Conservation (phyloP, 495 filamentous ascomycete species). For the Annulohypoxylon stygium region DNA sequence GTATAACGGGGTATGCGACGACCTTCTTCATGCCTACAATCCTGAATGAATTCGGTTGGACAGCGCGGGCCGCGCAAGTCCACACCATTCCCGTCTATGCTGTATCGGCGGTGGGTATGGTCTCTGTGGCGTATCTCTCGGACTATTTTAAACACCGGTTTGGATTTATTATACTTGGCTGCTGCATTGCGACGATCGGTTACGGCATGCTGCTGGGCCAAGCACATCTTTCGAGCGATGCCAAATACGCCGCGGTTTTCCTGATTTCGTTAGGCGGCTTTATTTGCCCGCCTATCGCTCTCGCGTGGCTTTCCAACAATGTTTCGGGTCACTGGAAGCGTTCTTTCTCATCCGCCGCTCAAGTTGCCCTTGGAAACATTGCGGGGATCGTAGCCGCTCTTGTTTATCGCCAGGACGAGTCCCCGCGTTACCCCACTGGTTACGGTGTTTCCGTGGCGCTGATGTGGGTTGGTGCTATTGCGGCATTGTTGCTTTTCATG, state of each 20-base stretch:
- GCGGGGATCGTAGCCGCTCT: slow-evolving; percentile 70
- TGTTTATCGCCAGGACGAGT: slow-evolving; percentile 60
- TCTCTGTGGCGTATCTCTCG: slow-evolving; percentile 60
- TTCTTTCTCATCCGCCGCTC: slow-evolving; percentile 66
- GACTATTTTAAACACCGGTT: slow-evolving; percentile 57
- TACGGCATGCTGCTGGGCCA: slow-evolving; percentile 64
- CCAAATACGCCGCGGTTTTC: slow-evolving; percentile 69
- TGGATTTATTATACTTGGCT: slow-evolving; percentile 63
- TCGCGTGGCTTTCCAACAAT: slow-evolving; percentile 67
- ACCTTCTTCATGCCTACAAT: slow-evolving; percentile 70
- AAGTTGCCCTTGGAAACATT: slow-evolving; percentile 68
- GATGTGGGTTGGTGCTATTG: slow-evolving; percentile 62
- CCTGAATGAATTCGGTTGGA: slow-evolving; percentile 69
- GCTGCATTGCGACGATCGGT: slow-evolving; percentile 62
- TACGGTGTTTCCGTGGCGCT: slow-evolving; percentile 64
- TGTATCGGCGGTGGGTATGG: slow-evolving; percentile 61
- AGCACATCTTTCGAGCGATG: slow-evolving; percentile 44
- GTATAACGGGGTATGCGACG: slow-evolving; percentile 64
- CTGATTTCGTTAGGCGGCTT: slow-evolving; percentile 67
- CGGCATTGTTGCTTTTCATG: slow-evolving; percentile 58
- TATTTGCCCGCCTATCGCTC: slow-evolving; percentile 61
- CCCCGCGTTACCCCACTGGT: slow-evolving; percentile 64
- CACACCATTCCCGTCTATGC: slow-evolving; percentile 70
- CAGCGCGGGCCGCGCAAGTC: slow-evolving; percentile 63
- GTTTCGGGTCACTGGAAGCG: slow-evolving; percentile 74